Percentiles rank a stretch among this genome's conserved stretches.
These are phyloP conservation scores for Teratosphaeria zuluensis DNA, from an alignment of 2,329 filamentous ascomycete species.

Conservation along the genomic window DNA sequence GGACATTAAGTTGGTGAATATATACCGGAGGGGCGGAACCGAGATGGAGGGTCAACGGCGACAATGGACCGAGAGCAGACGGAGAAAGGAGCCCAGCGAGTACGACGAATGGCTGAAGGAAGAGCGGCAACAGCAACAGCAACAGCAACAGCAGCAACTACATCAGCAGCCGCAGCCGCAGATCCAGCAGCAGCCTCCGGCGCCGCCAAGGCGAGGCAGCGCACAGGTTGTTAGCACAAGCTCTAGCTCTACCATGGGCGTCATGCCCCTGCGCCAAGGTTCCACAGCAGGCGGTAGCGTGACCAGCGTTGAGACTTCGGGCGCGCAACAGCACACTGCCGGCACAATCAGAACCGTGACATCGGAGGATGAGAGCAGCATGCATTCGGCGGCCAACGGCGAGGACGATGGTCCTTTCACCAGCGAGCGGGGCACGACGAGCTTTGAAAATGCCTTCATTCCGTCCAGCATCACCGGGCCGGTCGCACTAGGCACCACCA, in stretches of 20 bases:
- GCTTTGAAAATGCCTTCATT: slow-evolving; percentile 21
- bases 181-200: background rate
- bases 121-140: slow-evolving; percentile 5
- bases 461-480: slow-evolving; percentile 3
- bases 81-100: slow-evolving; percentile 12
- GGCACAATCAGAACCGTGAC: slow-evolving; percentile 7
- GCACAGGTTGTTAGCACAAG: background rate
- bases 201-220: slow-evolving; percentile 2
- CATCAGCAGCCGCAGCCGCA: background rate
- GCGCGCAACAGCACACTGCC: background rate
- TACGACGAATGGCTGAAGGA: slow-evolving; percentile 19
- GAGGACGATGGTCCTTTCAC: slow-evolving; percentile 6
- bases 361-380: slow-evolving; percentile 3
- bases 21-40: background rate
- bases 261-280: slow-evolving; percentile 1
- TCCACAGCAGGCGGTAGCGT: slow-evolving; percentile 1
- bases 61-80: slow-evolving; percentile 12
- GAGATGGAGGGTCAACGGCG: slow-evolving; percentile 4
- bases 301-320: background rate
- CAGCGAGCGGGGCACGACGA: slow-evolving; percentile 18
- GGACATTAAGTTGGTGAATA: background rate
- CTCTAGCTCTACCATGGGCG: background rate
- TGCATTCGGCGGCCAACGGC: slow-evolving; percentile 7
- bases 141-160: slow-evolving; percentile 2
- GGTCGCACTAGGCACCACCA: slow-evolving; percentile 14